phyloP scores from a whole-genome alignment of 371 early-diverging fungal species.

The Mortierella sp. region DNA sequence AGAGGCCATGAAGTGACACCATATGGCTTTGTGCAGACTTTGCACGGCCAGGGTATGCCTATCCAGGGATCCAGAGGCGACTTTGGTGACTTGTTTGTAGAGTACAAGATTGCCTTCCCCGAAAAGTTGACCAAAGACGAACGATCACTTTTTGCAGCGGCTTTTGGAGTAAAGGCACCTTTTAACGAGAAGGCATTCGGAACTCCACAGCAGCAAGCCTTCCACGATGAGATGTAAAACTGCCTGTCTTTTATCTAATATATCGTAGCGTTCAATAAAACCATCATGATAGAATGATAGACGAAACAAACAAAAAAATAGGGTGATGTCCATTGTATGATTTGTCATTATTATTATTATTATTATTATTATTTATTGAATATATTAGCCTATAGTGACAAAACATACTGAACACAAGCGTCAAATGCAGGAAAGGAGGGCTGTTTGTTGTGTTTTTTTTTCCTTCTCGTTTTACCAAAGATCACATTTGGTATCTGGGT shows the following conservation, averaged over 20 bases:
- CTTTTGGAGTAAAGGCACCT: conserved; percentile 30
- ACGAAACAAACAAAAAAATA: neutral
- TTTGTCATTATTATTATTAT: too few relatives aligned
- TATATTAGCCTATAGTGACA: too few relatives aligned
- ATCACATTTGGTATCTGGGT: conserved; percentile 67
- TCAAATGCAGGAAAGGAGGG: too few relatives aligned
- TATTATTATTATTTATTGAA: too few relatives aligned
- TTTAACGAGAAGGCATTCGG: conserved; percentile 39
- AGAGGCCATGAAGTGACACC: conserved; percentile 73
- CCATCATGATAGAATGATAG: neutral
- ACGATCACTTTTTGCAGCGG: conserved; percentile 20
- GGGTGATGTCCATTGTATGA: too few relatives aligned
- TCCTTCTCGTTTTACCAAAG: conserved; percentile 58
- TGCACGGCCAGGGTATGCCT: conserved; percentile 91
- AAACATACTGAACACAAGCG: too few relatives aligned
- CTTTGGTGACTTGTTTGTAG: conserved; percentile 90
- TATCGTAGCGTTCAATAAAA: neutral
- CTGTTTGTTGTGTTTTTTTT: neutral
- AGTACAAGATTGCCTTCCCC: conserved; percentile 93
- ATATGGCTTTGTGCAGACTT: conserved; percentile 78
- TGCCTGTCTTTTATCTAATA: too few relatives aligned
- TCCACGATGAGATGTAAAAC: conserved; percentile 54
- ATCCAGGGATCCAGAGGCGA: conserved; percentile 59
- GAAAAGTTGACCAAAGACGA: conserved; percentile 38
- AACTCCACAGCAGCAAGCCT: conserved; percentile 20